A percentile compares a stretch with the other conserved stretches of the same genome.
phyloP scores from a whole-genome alignment of 768 basidiomycete genomes.

The Auricularia sp. region DNA sequence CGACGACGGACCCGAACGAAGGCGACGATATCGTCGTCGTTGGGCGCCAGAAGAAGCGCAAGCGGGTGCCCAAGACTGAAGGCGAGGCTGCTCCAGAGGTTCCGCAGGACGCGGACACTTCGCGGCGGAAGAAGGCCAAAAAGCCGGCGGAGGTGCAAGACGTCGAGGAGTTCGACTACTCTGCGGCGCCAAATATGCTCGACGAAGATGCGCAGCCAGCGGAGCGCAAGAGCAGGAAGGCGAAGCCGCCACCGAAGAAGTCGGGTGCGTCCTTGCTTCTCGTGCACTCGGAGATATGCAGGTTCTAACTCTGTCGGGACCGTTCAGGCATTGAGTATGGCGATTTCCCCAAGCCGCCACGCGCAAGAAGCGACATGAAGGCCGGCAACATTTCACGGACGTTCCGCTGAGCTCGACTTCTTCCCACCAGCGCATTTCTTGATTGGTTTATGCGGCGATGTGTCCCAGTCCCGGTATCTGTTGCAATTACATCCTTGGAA shows the following conservation, averaged over 20 bases:
- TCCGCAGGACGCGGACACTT: slow-evolving; percentile 13
- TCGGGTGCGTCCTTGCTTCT: neutral
- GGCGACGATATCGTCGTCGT: slow-evolving; percentile 68
- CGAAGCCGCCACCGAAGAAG: slow-evolving; percentile 27
- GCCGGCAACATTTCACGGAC: slow-evolving; percentile 63
- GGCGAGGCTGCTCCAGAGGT: slow-evolving; percentile 12
- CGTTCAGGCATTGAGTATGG: slow-evolving; percentile 32
- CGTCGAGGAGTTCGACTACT: slow-evolving; percentile 62
- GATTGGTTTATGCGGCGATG: neutral
- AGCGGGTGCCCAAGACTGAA: slow-evolving; percentile 32
- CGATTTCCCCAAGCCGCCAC: slow-evolving; percentile 57
- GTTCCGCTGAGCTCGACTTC: slow-evolving; percentile 25
- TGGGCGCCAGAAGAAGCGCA: slow-evolving; percentile 59
- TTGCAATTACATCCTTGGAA: too few relatives aligned
- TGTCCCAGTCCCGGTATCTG: too few relatives aligned
- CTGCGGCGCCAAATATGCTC: slow-evolving; percentile 57
- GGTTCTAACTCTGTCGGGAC: slow-evolving; percentile 4
- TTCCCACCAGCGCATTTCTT: neutral
- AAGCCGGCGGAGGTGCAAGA: slow-evolving; percentile 23
- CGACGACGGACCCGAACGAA: slow-evolving; percentile 19
- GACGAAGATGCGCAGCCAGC: slow-evolving; percentile 36
- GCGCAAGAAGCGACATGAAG: slow-evolving; percentile 53
- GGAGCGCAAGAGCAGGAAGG: slow-evolving; percentile 38
- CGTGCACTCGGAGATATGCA: neutral
- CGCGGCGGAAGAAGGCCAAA: slow-evolving; percentile 13